Percentiles rank a stretch among this genome's conserved stretches.
These are phyloP conservation scores for Calonectria pseudoturangicola DNA, from an alignment of 2,329 filamentous ascomycete species.

Conservation along the genomic window DNA sequence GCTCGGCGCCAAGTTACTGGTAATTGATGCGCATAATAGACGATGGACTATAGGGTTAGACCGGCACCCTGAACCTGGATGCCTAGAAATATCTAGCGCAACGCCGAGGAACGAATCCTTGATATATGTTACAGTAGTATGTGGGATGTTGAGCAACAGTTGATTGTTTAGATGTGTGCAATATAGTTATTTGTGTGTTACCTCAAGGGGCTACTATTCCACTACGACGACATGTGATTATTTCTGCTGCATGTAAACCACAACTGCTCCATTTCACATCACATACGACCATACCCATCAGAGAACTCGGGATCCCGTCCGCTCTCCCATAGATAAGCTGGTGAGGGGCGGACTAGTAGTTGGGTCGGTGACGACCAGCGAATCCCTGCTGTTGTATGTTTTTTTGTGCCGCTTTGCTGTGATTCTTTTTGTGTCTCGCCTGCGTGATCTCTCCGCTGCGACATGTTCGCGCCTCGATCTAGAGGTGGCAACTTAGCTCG, in stretches of 20 bases:
- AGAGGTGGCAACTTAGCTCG: background rate
- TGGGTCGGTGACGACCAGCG: slow-evolving; percentile 20
- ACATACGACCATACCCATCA: slow-evolving; percentile 1
- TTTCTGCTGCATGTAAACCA: too few species aligned
- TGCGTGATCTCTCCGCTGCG: background rate
- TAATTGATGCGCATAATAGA: background rate
- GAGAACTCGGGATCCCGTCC: slow-evolving; percentile 8
- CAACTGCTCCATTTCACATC: background rate
- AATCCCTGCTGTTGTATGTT: background rate
- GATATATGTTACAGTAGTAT: background rate
- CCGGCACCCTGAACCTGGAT: background rate
- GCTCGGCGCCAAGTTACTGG: too few species aligned
- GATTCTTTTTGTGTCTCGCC: background rate
- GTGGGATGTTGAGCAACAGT: background rate
- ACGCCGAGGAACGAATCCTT: slow-evolving; percentile 1
- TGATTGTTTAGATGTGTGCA: background rate
- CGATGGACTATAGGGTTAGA: background rate
- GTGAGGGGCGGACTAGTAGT: slow-evolving; percentile 10
- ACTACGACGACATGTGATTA: background rate
- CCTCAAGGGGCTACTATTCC: background rate
- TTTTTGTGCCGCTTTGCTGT: background rate
- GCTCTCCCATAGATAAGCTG: background rate
- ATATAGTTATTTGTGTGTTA: background rate
- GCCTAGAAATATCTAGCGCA: background rate
- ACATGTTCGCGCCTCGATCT: background rate